phyloP scores from a whole-genome alignment of 2,329 filamentous ascomycete genomes.

The Graphilbum fragrans region DNA sequence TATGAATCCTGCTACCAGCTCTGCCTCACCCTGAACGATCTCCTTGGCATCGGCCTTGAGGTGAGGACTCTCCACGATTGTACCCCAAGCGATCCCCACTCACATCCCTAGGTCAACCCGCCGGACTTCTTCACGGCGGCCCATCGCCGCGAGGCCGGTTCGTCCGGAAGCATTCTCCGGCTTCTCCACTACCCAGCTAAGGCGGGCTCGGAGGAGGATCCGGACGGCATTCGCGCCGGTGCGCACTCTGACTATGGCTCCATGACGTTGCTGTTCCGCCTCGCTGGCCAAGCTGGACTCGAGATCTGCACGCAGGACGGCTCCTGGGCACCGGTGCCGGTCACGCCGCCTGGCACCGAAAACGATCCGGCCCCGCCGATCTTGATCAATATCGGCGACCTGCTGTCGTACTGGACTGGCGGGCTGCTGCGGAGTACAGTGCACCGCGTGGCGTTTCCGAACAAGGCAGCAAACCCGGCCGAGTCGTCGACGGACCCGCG shows the following conservation, averaged over 20 bases:
- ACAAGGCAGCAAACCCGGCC: conserved; percentile 25
- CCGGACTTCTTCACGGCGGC: conserved; percentile 42
- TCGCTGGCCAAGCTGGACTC: conserved; percentile 72
- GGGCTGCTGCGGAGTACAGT: conserved; percentile 79
- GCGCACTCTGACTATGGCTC: conserved; percentile 83
- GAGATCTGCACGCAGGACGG: conserved; percentile 57
- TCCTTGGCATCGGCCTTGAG: conserved; percentile 68
- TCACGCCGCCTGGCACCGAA: conserved; percentile 49
- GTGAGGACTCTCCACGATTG: conserved; percentile 23
- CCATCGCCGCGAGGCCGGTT: conserved; percentile 30
- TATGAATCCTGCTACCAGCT: conserved; percentile 58
- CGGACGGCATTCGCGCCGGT: conserved; percentile 68
- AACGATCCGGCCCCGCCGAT: conserved; percentile 55
- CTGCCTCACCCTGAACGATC: conserved; percentile 58
- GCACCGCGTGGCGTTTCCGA: conserved; percentile 70
- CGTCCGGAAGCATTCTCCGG: conserved; percentile 50
- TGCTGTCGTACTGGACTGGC: conserved; percentile 79
- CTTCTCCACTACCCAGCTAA: conserved; percentile 62
- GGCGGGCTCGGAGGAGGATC: conserved; percentile 21
- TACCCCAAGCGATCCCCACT: too few relatives aligned
- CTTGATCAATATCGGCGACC: conserved; percentile 63
- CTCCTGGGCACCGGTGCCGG: conserved; percentile 52
- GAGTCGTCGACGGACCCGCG: conserved; percentile 38
- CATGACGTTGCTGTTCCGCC: conserved; percentile 70
- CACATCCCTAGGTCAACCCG: conserved; percentile 25